Evolutionary conservation across 306 rosid species (phyloP), one percentile per base, ranked within the genome.

Genomic region (Vicia sativa): DNA sequence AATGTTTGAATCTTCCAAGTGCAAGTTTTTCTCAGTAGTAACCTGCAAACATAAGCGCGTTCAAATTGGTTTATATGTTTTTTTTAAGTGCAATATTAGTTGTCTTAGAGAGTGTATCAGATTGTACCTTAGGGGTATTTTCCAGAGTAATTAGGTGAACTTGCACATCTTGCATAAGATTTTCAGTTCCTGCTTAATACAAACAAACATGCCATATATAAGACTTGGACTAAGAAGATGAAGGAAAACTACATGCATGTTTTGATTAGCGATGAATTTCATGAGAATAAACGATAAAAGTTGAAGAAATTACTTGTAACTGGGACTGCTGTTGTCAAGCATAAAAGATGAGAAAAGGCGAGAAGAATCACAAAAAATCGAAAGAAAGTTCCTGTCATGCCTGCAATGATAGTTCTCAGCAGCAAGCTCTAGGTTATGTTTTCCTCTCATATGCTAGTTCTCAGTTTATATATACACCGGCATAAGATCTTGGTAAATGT

Each of bases 301-400:
- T 34, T 34, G 38, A 4, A 31, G 26, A 74, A 62, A 26, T 80
- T 86, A 90, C 93, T 88, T 82, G 96, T 80, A 59, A 78, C 70
- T 34, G 97, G 98, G 76, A 86, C 83, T 67, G 91, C 96, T 67
- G 81, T 82, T 48, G 81, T n/a, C n/a, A n/a, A 78, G 84, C 66
- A 70, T 18, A 77, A 13, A 31, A 88, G 86, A 68, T 74, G 81
- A 70, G 81, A 85, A 75, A 90, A 60, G 38, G 82, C 82, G 7
- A 90, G 76, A 29, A 82, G 54, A 34, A 93, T 65, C 46, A 93
- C 61, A 16, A 93, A 82, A 10, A 90, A 53, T 73, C 71, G 85
- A 75, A 87, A 65, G 74, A 83, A 73, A 73, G 77, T 46, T 61
- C 45, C 4, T 50, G 82, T 72, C 92, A 84, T 65, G 62, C 6